Conservation (phyloP, 306 rosid species). For the Vigna angularis region DNA sequence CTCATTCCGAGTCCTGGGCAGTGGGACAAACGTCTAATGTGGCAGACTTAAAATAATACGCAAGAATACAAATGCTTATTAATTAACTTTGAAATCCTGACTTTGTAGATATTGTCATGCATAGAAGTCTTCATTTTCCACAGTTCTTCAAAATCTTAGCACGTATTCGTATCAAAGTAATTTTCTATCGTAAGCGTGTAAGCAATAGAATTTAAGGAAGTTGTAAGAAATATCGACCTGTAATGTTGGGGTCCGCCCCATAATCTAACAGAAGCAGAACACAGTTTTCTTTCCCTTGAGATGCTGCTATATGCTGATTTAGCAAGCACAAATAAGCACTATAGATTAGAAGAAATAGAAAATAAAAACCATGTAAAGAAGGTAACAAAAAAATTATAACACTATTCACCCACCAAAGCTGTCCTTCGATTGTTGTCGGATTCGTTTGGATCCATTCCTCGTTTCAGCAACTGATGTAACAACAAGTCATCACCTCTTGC, state of each 20-base stretch:
- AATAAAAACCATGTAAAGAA: not conserved
- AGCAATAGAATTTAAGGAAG: conserved; percentile 1
- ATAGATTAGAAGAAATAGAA: not conserved
- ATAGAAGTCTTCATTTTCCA: conserved; percentile 24
- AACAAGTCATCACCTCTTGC: conserved; percentile 81
- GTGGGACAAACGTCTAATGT: conserved; percentile 2
- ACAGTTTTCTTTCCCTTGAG: conserved; percentile 74
- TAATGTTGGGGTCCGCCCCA: conserved; percentile 75
- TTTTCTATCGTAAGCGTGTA: not conserved
- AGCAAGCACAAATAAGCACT: conserved; percentile 2
- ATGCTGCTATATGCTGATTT: conserved; percentile 81
- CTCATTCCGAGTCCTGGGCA: not conserved
- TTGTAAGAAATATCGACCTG: conserved; percentile 60
- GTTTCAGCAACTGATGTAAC: conserved; percentile 75
- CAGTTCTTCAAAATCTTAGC: not conserved
- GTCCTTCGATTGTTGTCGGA: conserved; percentile 79
- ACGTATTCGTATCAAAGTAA: not conserved
- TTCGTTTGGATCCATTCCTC: conserved; percentile 82
- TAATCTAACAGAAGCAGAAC: conserved; percentile 74
- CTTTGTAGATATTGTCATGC: conserved; percentile 3
- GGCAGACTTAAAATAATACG: conserved; percentile 1
- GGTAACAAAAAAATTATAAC: conserved; percentile 4
- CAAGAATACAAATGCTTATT: conserved; percentile 16
- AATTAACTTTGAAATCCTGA: not conserved
- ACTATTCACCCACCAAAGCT: conserved; percentile 67